These are phyloP conservation scores for Trichoderma afroharzianum DNA, from an alignment of 2,329 filamentous ascomycete genomes.

Conservation along the genomic window DNA sequence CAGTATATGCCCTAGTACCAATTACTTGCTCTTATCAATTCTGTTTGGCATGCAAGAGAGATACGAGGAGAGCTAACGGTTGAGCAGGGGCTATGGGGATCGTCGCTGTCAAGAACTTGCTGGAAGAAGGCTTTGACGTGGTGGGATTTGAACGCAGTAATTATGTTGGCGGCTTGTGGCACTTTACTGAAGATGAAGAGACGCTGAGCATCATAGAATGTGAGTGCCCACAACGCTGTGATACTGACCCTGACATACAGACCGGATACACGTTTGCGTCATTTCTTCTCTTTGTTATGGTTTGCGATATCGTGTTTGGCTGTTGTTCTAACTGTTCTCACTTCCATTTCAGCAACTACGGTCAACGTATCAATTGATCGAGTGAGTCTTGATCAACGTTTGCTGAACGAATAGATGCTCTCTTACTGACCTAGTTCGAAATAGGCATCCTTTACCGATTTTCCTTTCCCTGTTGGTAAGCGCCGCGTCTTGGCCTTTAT, in stretches of 20 bases:
- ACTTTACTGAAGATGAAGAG: slow-evolving; percentile 34
- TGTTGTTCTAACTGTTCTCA: background rate
- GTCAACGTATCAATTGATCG: slow-evolving; percentile 26
- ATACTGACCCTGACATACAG: background rate
- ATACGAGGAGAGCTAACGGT: background rate
- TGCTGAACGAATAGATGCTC: background rate
- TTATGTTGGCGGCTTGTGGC: slow-evolving; percentile 43
- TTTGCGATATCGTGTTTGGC: background rate
- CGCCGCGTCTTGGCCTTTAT: background rate
- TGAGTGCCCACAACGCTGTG: slow-evolving; percentile 21
- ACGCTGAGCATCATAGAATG: slow-evolving; percentile 34
- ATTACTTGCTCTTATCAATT: background rate
- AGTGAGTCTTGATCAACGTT: slow-evolving; percentile 13
- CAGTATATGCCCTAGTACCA: background rate
- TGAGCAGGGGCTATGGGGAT: slow-evolving; percentile 35
- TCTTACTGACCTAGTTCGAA: background rate
- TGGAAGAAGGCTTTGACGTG: slow-evolving; percentile 43
- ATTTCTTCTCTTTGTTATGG: background rate
- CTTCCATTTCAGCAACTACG: slow-evolving; percentile 23
- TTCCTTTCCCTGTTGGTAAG: slow-evolving; percentile 31
- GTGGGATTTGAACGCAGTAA: slow-evolving; percentile 41
- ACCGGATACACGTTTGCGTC: background rate
- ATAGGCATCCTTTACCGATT: slow-evolving; percentile 29
- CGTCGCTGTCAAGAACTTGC: slow-evolving; percentile 40
- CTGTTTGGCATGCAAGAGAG: background rate